Conservation (phyloP, 176 grass and related monocot species). For the Musa schizocarpa region DNA sequence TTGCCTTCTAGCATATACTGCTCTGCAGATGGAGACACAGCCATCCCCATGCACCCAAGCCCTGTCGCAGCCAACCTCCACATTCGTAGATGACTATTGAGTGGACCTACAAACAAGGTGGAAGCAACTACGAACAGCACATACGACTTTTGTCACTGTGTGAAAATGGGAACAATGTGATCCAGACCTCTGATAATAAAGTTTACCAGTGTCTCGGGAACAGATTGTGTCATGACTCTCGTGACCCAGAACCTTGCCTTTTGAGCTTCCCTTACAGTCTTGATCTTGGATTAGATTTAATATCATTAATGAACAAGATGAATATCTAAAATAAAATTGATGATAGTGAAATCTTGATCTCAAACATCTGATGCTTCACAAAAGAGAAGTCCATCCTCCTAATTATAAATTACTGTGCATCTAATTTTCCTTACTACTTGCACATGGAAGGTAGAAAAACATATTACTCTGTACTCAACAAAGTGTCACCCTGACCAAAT, state of each 20-base stretch:
- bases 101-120: neutral
- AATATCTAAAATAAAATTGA: neutral
- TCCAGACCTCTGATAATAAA: too few relatives aligned
- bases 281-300: neutral
- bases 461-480: conserved; percentile 21
- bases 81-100: too few relatives aligned
- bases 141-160: too few relatives aligned
- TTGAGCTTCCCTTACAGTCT: neutral
- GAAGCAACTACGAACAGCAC: neutral
- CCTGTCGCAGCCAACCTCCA: too few relatives aligned
- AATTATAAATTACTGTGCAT: neutral
- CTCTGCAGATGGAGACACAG: too few relatives aligned
- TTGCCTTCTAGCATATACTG: too few relatives aligned
- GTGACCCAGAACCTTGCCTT: too few relatives aligned
- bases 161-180: too few relatives aligned
- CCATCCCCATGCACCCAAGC: too few relatives aligned
- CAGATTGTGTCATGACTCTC: neutral
- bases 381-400: neutral
- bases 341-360: neutral
- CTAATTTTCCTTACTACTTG: neutral
- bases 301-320: neutral
- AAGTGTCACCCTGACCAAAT: conserved; percentile 47
- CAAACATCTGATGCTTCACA: neutral
- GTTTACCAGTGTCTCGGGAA: too few relatives aligned
- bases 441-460: neutral